These are phyloP conservation scores for Cystobasidium slooffiae DNA, from an alignment of 1,284 basidiomycete species.

Conservation along the genomic window DNA sequence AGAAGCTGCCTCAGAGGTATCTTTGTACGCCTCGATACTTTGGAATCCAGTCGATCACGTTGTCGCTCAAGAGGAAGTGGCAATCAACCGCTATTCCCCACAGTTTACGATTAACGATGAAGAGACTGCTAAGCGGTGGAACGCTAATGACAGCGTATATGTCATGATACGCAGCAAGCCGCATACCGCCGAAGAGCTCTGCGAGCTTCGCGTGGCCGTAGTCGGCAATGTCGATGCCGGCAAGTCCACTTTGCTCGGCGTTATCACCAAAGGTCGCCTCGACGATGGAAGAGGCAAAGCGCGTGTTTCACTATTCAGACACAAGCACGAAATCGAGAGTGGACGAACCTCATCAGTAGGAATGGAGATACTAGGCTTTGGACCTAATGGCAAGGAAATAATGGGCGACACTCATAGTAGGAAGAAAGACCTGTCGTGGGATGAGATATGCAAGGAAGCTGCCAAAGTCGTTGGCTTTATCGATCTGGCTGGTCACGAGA, in stretches of 20 bases:
- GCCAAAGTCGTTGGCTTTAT: slow-evolving; percentile 71
- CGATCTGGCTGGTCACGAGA: slow-evolving; percentile 51
- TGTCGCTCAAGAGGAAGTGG: slow-evolving; percentile 8
- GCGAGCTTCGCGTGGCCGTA: slow-evolving; percentile 89
- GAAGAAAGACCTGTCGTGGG: slow-evolving; percentile 83
- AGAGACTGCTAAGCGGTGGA: slow-evolving; percentile 48
- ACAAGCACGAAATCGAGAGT: slow-evolving; percentile 97
- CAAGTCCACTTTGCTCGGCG: slow-evolving; percentile 78
- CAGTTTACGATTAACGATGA: slow-evolving; percentile 41
- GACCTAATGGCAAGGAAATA: slow-evolving; percentile 63
- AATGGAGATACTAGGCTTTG: slow-evolving; percentile 73
- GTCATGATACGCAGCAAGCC: slow-evolving; percentile 50
- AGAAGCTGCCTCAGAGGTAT: slow-evolving; percentile 43
- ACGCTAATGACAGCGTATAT: slow-evolving; percentile 46
- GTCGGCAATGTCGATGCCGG: slow-evolving; percentile 68
- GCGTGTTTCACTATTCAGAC: slow-evolving; percentile 87
- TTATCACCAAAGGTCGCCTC: slow-evolving; percentile 69
- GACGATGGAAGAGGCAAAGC: slow-evolving; percentile 95
- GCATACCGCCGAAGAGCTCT: slow-evolving; percentile 55
- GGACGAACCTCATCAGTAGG: slow-evolving; percentile 93
- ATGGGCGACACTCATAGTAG: slow-evolving; percentile 59
- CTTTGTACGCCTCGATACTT: slow-evolving; percentile 35
- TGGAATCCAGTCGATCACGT: slow-evolving; percentile 34
- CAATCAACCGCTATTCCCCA: slow-evolving; percentile 37
- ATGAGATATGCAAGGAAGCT: slow-evolving; percentile 87